A percentile compares a stretch with the other conserved stretches of the same genome.
These are phyloP conservation scores for Aspergillus incahuasiensis DNA, from an alignment of 495 filamentous ascomycete species.

Conservation along the genomic window DNA sequence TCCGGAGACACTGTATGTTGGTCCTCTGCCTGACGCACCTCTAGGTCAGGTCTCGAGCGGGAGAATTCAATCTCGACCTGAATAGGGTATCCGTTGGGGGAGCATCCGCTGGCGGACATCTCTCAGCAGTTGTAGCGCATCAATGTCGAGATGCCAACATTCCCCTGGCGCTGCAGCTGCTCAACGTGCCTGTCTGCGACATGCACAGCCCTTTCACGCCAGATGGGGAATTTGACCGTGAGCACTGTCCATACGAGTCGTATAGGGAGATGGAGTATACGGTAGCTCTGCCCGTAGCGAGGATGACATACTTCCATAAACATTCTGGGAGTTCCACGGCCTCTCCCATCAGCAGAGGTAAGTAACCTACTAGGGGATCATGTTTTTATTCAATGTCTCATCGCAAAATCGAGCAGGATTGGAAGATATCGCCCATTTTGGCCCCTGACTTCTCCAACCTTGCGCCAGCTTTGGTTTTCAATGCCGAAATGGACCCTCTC, in stretches of 20 bases:
- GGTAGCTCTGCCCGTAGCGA: conserved; percentile 28
- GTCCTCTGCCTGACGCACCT: not conserved
- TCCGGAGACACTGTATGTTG: not conserved
- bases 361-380: not conserved
- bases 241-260: conserved; percentile 33
- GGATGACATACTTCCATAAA: conserved; percentile 38
- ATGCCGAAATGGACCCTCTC: conserved; percentile 43
- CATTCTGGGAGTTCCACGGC: conserved; percentile 35
- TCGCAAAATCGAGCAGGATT: conserved; percentile 22
- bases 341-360: conserved; percentile 28
- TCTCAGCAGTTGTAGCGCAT: conserved; percentile 34
- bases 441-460: conserved; percentile 30
- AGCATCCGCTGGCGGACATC: conserved; percentile 35
- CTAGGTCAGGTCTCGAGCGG: conserved; percentile 29
- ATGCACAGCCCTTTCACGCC: conserved; percentile 31
- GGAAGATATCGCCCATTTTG: conserved; percentile 37
- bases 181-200: conserved; percentile 36
- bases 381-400: not conserved
- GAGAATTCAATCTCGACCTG: conserved; percentile 30
- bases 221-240: conserved; percentile 32
- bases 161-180: conserved; percentile 31
- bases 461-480: conserved; percentile 43
- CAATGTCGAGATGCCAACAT: conserved; percentile 34
- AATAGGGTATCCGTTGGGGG: conserved; percentile 32
- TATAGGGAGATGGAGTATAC: conserved; percentile 40